These are phyloP conservation scores for Extremus antarcticus DNA, from an alignment of 495 filamentous ascomycete genomes.

Conservation along the genomic window DNA sequence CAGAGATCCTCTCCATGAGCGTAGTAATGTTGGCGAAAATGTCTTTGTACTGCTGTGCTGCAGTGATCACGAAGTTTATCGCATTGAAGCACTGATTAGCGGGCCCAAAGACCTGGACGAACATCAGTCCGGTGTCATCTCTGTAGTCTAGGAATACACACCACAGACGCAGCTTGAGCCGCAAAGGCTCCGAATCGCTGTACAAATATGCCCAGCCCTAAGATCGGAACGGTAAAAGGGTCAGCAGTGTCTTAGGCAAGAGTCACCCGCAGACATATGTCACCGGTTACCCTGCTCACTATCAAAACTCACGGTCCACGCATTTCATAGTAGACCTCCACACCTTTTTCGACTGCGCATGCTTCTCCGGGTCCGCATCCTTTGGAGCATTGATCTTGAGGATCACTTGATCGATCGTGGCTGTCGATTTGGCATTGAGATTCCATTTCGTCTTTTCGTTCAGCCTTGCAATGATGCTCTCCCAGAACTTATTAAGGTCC, in stretches of 20 bases:
- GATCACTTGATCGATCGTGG: background rate
- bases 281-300: too few relatives aligned
- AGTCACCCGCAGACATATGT: too few relatives aligned
- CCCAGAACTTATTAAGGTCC: background rate
- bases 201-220: background rate
- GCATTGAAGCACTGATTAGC: background rate
- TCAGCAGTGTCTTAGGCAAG: too few relatives aligned
- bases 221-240: too few relatives aligned
- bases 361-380: background rate
- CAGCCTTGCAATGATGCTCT: background rate
- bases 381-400: background rate
- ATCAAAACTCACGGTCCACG: background rate
- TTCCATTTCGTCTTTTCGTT: conserved; percentile 1
- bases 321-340: background rate
- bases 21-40: background rate
- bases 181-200: background rate
- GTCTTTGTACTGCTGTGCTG: background rate
- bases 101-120: background rate
- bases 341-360: background rate
- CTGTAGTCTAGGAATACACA: background rate
- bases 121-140: background rate
- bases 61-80: background rate
- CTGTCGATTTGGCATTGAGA: background rate
- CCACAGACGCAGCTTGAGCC: background rate
- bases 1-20: background rate